Base-by-base conservation (phyloP, 768 basidiomycete genomes). In the Mycena alexandri region DNA sequence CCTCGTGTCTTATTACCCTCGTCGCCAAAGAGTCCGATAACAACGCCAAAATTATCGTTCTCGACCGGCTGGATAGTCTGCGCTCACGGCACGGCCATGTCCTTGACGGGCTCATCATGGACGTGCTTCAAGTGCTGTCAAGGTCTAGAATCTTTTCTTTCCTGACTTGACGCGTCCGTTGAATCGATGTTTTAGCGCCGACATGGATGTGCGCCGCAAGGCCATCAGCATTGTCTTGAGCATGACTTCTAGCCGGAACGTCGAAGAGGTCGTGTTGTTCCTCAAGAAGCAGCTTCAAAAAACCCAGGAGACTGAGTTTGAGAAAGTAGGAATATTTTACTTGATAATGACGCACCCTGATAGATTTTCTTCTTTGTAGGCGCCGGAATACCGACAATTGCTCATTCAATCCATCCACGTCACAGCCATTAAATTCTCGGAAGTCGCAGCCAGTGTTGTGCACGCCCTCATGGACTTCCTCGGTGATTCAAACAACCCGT, bases 361-460 rank as follows among this genome's bases (percentile, higher is more conserved):
- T 36, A 61, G 36, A 7, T 52, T 2, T 58, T 11, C 34, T 52
- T 54, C 19, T 74, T 52, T 52, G 17, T 74, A 96, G 95, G 93
- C 94, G 43, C 85, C 94, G 0, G 98, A 99, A 77, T 98, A 98
- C 80, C 88, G 97, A 25, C 96, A 98, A 75, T 87, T 99, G 1
- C 87, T 99, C 71, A 98, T 99, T 71, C 96, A 98, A 77, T 95
- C 93, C 33, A 99, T 99, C 70, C 98, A 99, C 77, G 87, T 98
- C 57, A 95, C 93, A 72, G 96, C 98, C 4, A 91, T 98, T 84
- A 93, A 93, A 74, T 98, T 98, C 84, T 95, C 95, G 6, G 97
- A 99, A 76, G 93, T 99, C 17, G 97, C 98, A 7, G 93, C 94
- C 1, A 96, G 90, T 68, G 97, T 98, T 47, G 95, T 99, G 0